Base-by-base conservation (phyloP, 2,329 filamentous ascomycete species). In the Aspergillus brasiliensis region DNA sequence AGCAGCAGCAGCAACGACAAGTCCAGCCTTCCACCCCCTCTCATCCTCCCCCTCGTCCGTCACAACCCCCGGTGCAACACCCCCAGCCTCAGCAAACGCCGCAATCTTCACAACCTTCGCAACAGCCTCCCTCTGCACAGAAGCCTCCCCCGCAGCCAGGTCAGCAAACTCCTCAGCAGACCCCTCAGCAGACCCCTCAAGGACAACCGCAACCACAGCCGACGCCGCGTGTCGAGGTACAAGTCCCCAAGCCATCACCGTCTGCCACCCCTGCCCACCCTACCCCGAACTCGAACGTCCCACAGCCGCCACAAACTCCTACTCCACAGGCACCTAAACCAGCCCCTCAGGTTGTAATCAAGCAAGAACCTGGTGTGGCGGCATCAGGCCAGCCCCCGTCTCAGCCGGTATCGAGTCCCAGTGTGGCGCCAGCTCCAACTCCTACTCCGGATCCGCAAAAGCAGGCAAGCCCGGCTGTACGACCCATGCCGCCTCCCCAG, bases 1-100 rank as follows among this genome's bases (percentile, higher is more conserved):
- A 65, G 27, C 66, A 71, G 42, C 72, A 74, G 53, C 67, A 70
- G 57, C 71, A 71, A 51, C 67, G 58, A 44, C 66, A 67, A n/a
- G 38, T 56, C 2, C 64, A 61, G 17, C 27, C 66, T 11, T 63
- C 68, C 4, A 61, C 67, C 8, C 52, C 61, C 25, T 54, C 60
- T 17, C 62, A 65, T 25, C 51, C 63, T 2, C 68, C 69, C 10
- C 44, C 60, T 25, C 61, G 60, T 49, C 57, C 68, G 40, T 63
- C 63, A 23, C 62, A 67, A 42, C 60, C 62, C 28, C 51, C 53
- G 38, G 52, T 51, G 11, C 65, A 65, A 48, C 37, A 40, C 10
- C 60, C 48, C 15, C 60, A 55, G 25, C 37, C 54, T 25, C 62
- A 62, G 34, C 64, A 53, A 51, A 17, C 51, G 13, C 48, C 52